phyloP scores from a whole-genome alignment of 2,329 filamentous ascomycete genomes.

The Alternaria rosae region DNA sequence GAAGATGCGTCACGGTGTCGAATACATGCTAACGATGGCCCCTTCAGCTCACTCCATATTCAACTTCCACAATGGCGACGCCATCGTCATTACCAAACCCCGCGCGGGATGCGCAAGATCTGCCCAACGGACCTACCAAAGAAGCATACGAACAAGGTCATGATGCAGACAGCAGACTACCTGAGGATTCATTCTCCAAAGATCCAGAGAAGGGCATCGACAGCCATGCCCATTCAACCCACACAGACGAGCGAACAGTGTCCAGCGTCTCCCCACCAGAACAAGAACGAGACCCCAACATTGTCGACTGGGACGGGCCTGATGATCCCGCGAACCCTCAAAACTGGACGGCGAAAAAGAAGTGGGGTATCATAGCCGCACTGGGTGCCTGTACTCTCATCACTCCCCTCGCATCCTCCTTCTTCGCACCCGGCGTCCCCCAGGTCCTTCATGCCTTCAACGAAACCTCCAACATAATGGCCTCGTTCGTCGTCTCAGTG shows the following conservation, averaged over 20 bases:
- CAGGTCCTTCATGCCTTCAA: conserved; percentile 50
- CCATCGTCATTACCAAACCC: conserved; percentile 28
- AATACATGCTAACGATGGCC: conserved; percentile 7
- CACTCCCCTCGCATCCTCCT: conserved; percentile 49
- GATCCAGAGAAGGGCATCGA: conserved; percentile 41
- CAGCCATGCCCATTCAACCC: conserved; percentile 32
- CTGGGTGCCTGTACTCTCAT: conserved; percentile 49
- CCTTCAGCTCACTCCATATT: conserved; percentile 7
- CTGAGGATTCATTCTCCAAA: conserved; percentile 16
- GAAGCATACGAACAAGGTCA: conserved; percentile 38
- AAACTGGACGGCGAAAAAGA: conserved; percentile 49
- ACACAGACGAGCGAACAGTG: conserved; percentile 36
- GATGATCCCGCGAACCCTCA: conserved; percentile 51
- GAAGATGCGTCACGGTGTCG: not conserved
- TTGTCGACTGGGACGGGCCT: conserved; percentile 46
- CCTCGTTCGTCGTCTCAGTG: conserved; percentile 49
- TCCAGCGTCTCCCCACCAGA: conserved; percentile 13
- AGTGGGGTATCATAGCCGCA: conserved; percentile 47
- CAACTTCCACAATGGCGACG: conserved; percentile 30
- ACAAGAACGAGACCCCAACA: conserved; percentile 33
- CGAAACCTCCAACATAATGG: conserved; percentile 39
- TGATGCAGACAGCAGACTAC: conserved; percentile 29
- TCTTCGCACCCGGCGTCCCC: conserved; percentile 68
- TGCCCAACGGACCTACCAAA: conserved; percentile 27
- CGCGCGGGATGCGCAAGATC: conserved; percentile 24